These are phyloP conservation scores for Phoma sp. DNA, from an alignment of 2,329 filamentous ascomycete species.

Conservation along the genomic window DNA sequence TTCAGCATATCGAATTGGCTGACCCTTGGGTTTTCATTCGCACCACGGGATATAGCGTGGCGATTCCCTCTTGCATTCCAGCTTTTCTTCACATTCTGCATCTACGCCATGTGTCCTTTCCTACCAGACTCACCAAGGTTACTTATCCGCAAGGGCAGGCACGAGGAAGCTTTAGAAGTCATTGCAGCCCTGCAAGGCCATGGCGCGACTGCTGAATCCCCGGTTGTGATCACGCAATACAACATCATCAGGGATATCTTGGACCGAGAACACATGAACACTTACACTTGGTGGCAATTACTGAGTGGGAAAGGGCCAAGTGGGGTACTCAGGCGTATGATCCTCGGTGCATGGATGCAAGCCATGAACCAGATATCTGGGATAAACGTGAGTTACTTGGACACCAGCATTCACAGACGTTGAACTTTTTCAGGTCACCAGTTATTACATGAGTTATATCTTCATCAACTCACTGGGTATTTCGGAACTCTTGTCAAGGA, in stretches of 20 bases:
- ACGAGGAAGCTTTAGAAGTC: conserved; percentile 52
- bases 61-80: conserved; percentile 62
- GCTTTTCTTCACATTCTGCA: conserved; percentile 63
- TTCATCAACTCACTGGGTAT: conserved; percentile 51
- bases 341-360: conserved; percentile 55
- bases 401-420: not conserved
- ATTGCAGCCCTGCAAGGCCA: conserved; percentile 48
- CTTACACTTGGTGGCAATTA: conserved; percentile 54
- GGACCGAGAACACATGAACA: conserved; percentile 54
- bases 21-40: conserved; percentile 52
- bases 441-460: conserved; percentile 51
- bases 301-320: conserved; percentile 50
- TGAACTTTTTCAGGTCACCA: conserved; percentile 23
- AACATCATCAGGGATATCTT: conserved; percentile 49
- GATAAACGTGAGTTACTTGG: conserved; percentile 25
- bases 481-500: conserved; percentile 40
- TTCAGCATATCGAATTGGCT: conserved; percentile 54
- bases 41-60: conserved; percentile 44
- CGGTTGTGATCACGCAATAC: conserved; percentile 43
- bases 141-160: conserved; percentile 58
- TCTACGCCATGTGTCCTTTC: conserved; percentile 58
- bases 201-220: conserved; percentile 45
- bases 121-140: conserved; percentile 53
- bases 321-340: conserved; percentile 51
- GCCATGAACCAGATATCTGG: conserved; percentile 53